A percentile compares a stretch with the other conserved stretches of the same genome.
phyloP scores from a whole-genome alignment of 2,329 filamentous ascomycete species.

The Colletotrichum sp. region DNA sequence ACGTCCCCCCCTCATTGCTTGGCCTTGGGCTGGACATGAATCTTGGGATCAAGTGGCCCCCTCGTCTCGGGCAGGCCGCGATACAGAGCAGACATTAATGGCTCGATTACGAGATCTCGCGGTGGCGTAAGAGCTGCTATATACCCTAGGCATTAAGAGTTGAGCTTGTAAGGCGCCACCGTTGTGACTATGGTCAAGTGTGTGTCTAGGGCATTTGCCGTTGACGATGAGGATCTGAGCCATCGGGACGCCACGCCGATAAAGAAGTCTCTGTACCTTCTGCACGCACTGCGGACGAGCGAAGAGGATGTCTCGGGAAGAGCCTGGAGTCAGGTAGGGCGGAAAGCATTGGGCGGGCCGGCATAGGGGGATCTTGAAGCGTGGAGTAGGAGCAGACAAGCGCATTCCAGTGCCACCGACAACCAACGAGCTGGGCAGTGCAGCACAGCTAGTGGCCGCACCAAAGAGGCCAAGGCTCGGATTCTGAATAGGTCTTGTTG shows the following conservation, averaged over 20 bases:
- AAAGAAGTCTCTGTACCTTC: not conserved
- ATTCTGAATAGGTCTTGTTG: not conserved
- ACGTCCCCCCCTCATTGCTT: not conserved
- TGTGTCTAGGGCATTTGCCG: not conserved
- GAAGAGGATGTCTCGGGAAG: not conserved
- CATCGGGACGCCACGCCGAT: slow-evolving; percentile 8
- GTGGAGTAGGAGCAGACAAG: not conserved
- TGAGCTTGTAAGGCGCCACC: slow-evolving; percentile 2
- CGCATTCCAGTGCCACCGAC: not conserved
- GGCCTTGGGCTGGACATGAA: not conserved
- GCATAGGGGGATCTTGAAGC: not conserved
- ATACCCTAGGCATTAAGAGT: not conserved
- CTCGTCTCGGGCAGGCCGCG: slow-evolving; percentile 4
- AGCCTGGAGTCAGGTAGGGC: not conserved
- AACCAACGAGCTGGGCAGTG: not conserved
- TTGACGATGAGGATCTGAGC: slow-evolving; percentile 12
- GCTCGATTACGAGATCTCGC: slow-evolving; percentile 8
- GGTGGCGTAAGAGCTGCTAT: not conserved
- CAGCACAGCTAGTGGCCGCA: not conserved
- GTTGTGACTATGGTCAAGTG: slow-evolving; percentile 4
- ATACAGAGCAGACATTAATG: slow-evolving; percentile 1
- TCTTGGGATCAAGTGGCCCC: not conserved
- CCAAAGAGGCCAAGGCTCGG: not conserved
- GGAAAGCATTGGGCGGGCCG: not conserved
- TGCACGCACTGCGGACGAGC: not conserved